phyloP scores from a whole-genome alignment of 257 asterid genomes.

The Salvia hispanica region DNA sequence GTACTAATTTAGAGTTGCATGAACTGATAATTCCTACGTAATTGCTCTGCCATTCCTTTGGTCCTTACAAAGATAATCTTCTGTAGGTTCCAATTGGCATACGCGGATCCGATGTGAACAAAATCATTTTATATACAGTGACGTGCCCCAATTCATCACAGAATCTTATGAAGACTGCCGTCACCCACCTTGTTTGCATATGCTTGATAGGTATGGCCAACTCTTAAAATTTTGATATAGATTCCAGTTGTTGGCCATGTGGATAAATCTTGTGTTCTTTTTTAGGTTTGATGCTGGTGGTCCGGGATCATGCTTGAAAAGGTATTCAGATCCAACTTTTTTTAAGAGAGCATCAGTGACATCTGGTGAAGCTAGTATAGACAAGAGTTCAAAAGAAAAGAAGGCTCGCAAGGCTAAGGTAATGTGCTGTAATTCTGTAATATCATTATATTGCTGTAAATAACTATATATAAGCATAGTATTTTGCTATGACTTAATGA shows the following conservation, averaged over 20 bases:
- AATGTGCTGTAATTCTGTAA: no score
- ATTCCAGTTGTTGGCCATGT: slow-evolving; percentile 13
- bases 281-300: slow-evolving; percentile 88
- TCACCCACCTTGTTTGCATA: slow-evolving; percentile 67
- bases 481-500: slow-evolving; percentile 19
- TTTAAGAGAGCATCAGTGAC: slow-evolving; percentile 67
- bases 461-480: background rate
- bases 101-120: slow-evolving; percentile 50
- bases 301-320: slow-evolving; percentile 88
- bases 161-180: slow-evolving; percentile 75
- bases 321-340: slow-evolving; percentile 93
- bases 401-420: slow-evolving; percentile 13
- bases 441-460: background rate
- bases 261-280: background rate
- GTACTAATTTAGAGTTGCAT: slow-evolving; percentile 16
- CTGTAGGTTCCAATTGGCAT: slow-evolving; percentile 82
- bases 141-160: slow-evolving; percentile 81
- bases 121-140: slow-evolving; percentile 69
- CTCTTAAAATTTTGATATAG: slow-evolving; percentile 22
- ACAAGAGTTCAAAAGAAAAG: slow-evolving; percentile 39
- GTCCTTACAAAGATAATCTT: slow-evolving; percentile 37
- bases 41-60: slow-evolving; percentile 15
- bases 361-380: slow-evolving; percentile 48
- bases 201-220: slow-evolving; percentile 74
- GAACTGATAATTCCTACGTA: background rate